A percentile compares a stretch with the other conserved stretches of the same genome.
Conservation (phyloP, 2,329 filamentous ascomycete genomes). For the Fusarium nematophilum region DNA sequence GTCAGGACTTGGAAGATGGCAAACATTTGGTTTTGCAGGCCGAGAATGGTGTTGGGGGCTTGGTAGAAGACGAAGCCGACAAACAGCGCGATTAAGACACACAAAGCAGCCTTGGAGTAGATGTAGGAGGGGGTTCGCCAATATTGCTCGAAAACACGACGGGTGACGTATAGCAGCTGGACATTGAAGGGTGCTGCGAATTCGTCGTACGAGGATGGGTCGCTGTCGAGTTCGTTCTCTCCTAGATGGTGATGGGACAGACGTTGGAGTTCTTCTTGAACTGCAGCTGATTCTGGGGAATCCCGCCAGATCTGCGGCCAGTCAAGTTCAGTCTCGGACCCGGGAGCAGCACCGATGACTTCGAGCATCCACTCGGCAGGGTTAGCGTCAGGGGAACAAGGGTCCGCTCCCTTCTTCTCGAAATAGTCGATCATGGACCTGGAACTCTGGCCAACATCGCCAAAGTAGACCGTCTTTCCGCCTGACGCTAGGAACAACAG, state of each 20-base stretch:
- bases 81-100: constrained; percentile 30
- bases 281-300: constrained; percentile 44
- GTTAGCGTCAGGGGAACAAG: constrained; percentile 66
- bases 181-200: constrained; percentile 47
- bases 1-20: constrained; percentile 74
- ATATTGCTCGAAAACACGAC: constrained; percentile 52
- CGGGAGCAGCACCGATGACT: constrained; percentile 57
- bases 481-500: constrained; percentile 70
- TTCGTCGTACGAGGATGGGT: constrained; percentile 42
- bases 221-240: constrained; percentile 3
- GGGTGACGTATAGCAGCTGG: constrained; percentile 48
- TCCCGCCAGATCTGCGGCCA: constrained; percentile 52
- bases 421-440: constrained; percentile 69
- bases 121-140: constrained; percentile 66
- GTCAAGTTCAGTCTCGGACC: constrained; percentile 57
- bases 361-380: constrained; percentile 76
- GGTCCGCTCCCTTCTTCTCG: constrained; percentile 67
- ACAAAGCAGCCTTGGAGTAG: constrained; percentile 63
- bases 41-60: constrained; percentile 66
- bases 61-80: constrained; percentile 76
- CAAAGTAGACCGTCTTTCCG: constrained; percentile 74
- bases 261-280: constrained; percentile 50
- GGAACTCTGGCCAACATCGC: constrained; percentile 68
- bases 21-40: constrained; percentile 78
- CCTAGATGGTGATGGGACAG: constrained; percentile 13